These are phyloP conservation scores for Pyrus bretschneideri DNA, from an alignment of 306 rosid species.

Conservation along the genomic window DNA sequence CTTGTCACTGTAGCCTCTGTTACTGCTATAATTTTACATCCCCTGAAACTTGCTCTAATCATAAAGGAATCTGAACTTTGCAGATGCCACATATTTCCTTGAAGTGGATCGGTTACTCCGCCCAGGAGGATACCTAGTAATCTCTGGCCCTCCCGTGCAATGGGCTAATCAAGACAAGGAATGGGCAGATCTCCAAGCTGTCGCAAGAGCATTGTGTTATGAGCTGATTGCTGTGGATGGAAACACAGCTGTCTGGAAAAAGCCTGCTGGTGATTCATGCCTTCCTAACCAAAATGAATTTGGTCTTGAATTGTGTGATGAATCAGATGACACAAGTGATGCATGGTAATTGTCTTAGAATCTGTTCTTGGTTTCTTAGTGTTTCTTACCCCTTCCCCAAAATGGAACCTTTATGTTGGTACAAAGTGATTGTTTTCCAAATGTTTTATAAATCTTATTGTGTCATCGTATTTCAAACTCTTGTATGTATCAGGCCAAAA, in stretches of 20 bases:
- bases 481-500: background rate
- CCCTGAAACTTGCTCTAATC: constrained; percentile 17
- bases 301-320: constrained; percentile 70
- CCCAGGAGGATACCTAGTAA: constrained; percentile 86
- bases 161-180: constrained; percentile 98
- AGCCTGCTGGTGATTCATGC: constrained; percentile 65
- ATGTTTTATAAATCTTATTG: background rate
- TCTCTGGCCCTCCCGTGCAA: constrained; percentile 96
- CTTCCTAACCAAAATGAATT: constrained; percentile 83
- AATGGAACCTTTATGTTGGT: background rate
- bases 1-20: constrained; percentile 7
- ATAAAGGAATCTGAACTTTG: constrained; percentile 21
- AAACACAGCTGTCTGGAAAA: constrained; percentile 91
- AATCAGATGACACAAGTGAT: constrained; percentile 62
- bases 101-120: constrained; percentile 97
- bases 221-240: constrained; percentile 89
- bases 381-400: background rate
- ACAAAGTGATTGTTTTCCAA: background rate
- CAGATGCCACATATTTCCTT: constrained; percentile 90
- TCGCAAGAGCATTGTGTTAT: constrained; percentile 90
- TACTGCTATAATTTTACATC: background rate
- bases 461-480: background rate
- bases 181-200: constrained; percentile 95
- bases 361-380: background rate
- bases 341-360: constrained; percentile 64